These are phyloP conservation scores for Penicillium sp. DNA, from an alignment of 2,329 filamentous ascomycete genomes.

Conservation along the genomic window DNA sequence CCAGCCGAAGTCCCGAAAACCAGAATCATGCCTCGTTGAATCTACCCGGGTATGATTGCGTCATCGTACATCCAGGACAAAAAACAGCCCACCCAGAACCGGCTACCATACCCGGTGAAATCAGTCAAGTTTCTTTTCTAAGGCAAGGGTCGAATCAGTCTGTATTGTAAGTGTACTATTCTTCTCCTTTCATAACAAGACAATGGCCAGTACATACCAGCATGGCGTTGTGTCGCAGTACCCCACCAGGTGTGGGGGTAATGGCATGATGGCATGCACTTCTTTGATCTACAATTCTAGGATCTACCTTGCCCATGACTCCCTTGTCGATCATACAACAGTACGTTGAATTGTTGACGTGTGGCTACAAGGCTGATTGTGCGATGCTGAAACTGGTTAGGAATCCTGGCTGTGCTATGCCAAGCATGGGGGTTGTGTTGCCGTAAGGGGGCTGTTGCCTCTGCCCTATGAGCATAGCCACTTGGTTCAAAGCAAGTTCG, in stretches of 20 bases:
- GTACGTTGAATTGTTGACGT: background rate
- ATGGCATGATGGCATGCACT: background rate
- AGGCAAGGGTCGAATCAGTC: background rate
- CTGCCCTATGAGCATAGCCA: background rate
- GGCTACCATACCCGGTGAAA: background rate
- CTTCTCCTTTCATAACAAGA: background rate
- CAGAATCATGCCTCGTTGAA: background rate
- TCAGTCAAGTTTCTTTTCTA: background rate
- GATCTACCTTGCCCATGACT: background rate
- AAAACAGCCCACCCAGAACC: background rate
- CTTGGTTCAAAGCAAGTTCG: background rate
- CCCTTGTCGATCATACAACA: background rate
- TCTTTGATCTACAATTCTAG: background rate
- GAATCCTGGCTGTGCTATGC: background rate
- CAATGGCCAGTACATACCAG: background rate
- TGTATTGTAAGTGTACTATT: background rate
- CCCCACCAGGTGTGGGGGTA: background rate
- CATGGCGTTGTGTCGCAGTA: background rate
- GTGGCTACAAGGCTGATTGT: background rate
- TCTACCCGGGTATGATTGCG: background rate
- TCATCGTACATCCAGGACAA: background rate
- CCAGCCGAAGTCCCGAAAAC: background rate
- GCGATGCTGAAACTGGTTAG: background rate
- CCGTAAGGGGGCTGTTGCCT: background rate
- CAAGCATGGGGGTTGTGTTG: background rate